Evolutionary conservation across 768 basidiomycete species (phyloP).

Genomic region (Tephrocybe sp.): DNA sequence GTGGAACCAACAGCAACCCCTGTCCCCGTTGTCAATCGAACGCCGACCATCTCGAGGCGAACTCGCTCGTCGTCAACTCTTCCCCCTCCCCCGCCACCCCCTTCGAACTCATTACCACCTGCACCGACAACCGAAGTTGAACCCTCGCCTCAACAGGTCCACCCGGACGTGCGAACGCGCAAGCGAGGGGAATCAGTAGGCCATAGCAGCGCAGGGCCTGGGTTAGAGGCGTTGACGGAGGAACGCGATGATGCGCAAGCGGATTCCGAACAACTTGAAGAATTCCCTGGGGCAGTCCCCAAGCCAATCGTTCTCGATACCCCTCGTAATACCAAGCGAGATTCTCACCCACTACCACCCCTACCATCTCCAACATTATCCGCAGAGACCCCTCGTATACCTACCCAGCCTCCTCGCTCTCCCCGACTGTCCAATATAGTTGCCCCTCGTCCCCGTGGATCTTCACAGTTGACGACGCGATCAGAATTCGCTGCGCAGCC

Average conservation of each 20-base stretch:
- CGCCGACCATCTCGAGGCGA: conserved; percentile 41
- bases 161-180: conserved; percentile 36
- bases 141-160: conserved; percentile 26
- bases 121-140: conserved; percentile 43
- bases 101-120: conserved; percentile 58
- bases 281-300: conserved; percentile 22
- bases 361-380: conserved; percentile 48
- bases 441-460: conserved; percentile 55
- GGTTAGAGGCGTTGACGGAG: conserved; percentile 62
- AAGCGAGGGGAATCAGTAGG: conserved; percentile 49
- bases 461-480: conserved; percentile 46
- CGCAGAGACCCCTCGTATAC: conserved; percentile 30
- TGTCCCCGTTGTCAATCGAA: conserved; percentile 29
- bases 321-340: conserved; percentile 42
- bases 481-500: conserved; percentile 34
- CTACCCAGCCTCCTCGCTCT: conserved; percentile 38
- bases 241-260: conserved; percentile 43
- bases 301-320: conserved; percentile 38
- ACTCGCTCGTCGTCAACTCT: conserved; percentile 57
- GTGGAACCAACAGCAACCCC: conserved; percentile 25
- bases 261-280: conserved; percentile 26
- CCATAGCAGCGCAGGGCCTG: conserved; percentile 58
- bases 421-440: conserved; percentile 45
- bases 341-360: conserved; percentile 69
- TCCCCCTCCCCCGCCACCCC: conserved; percentile 67